phyloP scores from a whole-genome alignment of 768 basidiomycete species.

The Pulveroboletus sp. region DNA sequence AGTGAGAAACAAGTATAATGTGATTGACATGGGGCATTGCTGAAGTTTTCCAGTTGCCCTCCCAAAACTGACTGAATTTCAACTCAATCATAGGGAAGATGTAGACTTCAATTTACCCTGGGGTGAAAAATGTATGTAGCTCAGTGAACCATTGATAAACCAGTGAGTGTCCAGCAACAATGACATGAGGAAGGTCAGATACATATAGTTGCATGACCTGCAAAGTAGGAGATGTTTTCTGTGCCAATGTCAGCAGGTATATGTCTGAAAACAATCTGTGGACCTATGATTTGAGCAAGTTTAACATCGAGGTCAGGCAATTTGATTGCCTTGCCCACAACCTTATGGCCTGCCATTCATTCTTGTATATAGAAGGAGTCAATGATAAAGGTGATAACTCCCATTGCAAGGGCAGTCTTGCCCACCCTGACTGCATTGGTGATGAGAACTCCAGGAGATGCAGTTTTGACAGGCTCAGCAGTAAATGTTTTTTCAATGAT shows the following conservation, averaged over 20 bases:
- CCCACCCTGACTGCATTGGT: slow-evolving; percentile 6
- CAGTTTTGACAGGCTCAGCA: neutral
- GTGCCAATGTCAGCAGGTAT: neutral
- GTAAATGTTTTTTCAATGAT: slow-evolving; percentile 1
- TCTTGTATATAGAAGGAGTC: slow-evolving; percentile 6
- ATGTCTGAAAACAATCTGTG: neutral
- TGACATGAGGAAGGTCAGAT: slow-evolving; percentile 2
- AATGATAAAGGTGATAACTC: slow-evolving; percentile 1
- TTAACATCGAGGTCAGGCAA: neutral
- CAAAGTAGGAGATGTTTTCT: neutral
- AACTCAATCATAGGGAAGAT: slow-evolving; percentile 1
- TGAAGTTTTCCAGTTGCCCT: slow-evolving; percentile 5
- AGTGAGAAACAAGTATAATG: slow-evolving; percentile 6
- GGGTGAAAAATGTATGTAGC: slow-evolving; percentile 3
- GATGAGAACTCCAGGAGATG: neutral
- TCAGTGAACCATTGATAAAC: slow-evolving; percentile 1
- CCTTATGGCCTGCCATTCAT: neutral
- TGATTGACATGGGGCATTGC: neutral
- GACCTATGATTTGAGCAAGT: slow-evolving; percentile 2
- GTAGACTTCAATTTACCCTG: slow-evolving; percentile 3
- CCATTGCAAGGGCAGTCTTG: slow-evolving; percentile 8
- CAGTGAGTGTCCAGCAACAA: slow-evolving; percentile 4
- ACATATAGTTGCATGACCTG: neutral
- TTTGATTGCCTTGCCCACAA: neutral
- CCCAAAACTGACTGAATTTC: slow-evolving; percentile 4